These are phyloP conservation scores for Leonotis leonurus DNA, from an alignment of 257 asterid species.

Conservation along the genomic window DNA sequence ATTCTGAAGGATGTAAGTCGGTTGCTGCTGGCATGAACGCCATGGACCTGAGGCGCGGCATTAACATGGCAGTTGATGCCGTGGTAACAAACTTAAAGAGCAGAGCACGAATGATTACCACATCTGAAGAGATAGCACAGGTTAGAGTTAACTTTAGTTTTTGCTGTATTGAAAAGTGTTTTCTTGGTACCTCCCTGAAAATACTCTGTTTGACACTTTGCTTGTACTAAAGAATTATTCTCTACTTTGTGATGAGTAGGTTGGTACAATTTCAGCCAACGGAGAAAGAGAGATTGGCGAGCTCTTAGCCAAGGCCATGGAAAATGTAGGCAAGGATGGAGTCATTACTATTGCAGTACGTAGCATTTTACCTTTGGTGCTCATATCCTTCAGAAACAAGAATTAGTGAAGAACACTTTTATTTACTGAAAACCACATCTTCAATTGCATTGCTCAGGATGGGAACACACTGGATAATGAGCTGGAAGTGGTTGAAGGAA, in stretches of 20 bases:
- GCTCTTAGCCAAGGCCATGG: slow-evolving; percentile 65
- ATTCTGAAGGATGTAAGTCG: slow-evolving; percentile 60
- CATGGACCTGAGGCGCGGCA: slow-evolving; percentile 61
- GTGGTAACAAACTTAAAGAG: slow-evolving; percentile 88
- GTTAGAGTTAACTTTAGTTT: slow-evolving; percentile 24
- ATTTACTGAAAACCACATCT: background rate
- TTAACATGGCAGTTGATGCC: slow-evolving; percentile 61
- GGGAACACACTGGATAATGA: slow-evolving; percentile 58
- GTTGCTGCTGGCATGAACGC: slow-evolving; percentile 71
- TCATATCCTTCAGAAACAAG: background rate
- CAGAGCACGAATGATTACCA: slow-evolving; percentile 94
- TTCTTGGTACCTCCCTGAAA: background rate
- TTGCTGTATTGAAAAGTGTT: background rate
- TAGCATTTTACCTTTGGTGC: background rate
- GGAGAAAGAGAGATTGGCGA: slow-evolving; percentile 61
- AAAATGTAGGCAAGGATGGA: slow-evolving; percentile 62
- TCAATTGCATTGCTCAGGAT: slow-evolving; percentile 39
- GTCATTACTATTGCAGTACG: slow-evolving; percentile 66
- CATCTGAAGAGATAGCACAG: slow-evolving; percentile 98
- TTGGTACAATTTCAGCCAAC: slow-evolving; percentile 55
- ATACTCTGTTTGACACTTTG: background rate
- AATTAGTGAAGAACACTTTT: background rate
- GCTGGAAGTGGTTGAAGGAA: slow-evolving; percentile 58
- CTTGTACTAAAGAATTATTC: background rate
- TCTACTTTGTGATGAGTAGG: slow-evolving; percentile 20